These are phyloP conservation scores for Tripterygium wilfordii DNA, from an alignment of 177 flowering plant species.

Conservation along the genomic window DNA sequence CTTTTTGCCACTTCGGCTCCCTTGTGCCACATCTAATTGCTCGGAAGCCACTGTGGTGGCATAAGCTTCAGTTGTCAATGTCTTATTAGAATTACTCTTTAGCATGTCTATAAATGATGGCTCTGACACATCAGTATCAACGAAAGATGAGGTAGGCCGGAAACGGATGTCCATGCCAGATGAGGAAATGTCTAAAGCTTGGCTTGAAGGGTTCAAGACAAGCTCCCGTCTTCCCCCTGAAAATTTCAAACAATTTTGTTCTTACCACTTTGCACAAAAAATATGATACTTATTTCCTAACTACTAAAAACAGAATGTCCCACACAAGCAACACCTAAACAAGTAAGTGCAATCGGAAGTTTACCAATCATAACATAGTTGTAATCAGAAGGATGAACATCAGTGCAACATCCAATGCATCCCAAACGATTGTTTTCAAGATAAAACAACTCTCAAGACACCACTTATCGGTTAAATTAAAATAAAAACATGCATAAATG, in stretches of 20 bases:
- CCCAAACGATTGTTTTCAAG: background rate
- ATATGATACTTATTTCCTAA: background rate
- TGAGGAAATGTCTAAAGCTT: slow-evolving; percentile 21
- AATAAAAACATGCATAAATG: background rate
- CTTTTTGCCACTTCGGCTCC: slow-evolving; percentile 50
- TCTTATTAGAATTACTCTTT: slow-evolving; percentile 49
- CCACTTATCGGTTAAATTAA: background rate
- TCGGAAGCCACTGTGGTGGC: slow-evolving; percentile 17
- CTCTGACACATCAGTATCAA: slow-evolving; percentile 66
- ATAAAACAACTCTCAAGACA: background rate
- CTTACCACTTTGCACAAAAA: no score
- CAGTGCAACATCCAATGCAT: no score
- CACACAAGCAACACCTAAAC: background rate
- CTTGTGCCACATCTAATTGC: slow-evolving; percentile 18
- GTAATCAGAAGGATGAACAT: no score
- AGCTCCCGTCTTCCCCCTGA: slow-evolving; percentile 44
- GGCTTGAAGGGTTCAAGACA: no score
- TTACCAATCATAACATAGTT: no score
- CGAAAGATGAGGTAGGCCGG: slow-evolving; percentile 51
- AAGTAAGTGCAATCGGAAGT: no score
- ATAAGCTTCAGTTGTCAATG: slow-evolving; percentile 28
- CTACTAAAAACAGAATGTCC: background rate
- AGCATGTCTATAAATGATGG: slow-evolving; percentile 69
- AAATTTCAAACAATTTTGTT: background rate
- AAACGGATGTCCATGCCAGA: slow-evolving; percentile 44